A percentile compares a stretch with the other conserved stretches of the same genome.
phyloP scores from a whole-genome alignment of 257 asterid species.

The Scutellaria galericulata region DNA sequence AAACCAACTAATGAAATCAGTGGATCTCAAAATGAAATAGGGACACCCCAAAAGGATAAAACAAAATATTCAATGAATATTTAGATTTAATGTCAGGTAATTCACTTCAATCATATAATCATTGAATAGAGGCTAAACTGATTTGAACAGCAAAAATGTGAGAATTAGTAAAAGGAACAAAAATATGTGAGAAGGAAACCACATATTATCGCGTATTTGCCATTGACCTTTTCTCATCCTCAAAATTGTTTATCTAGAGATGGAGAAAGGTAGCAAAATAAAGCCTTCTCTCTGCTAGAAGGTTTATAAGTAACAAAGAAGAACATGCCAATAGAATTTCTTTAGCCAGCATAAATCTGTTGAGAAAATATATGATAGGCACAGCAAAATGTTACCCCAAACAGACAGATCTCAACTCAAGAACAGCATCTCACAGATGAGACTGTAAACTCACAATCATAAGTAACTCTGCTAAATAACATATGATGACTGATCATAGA shows the following conservation, averaged over 20 bases:
- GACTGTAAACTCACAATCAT: not conserved
- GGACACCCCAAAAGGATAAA: conserved; percentile 14
- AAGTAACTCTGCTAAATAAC: not conserved
- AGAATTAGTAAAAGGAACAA: conserved; percentile 4
- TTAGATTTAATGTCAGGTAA: too few species aligned
- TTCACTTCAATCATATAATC: too few species aligned
- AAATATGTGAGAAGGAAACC: conserved; percentile 3
- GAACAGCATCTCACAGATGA: conserved; percentile 8
- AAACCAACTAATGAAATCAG: conserved; percentile 1
- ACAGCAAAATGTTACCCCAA: conserved; percentile 22
- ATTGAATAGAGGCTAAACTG: too few species aligned
- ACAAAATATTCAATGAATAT: not conserved
- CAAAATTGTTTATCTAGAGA: not conserved
- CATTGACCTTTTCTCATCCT: not conserved
- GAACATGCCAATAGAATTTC: conserved; percentile 4
- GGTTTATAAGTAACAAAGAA: not conserved
- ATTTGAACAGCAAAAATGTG: too few species aligned
- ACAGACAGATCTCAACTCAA: conserved; percentile 1
- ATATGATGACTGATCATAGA: not conserved
- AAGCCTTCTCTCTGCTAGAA: not conserved
- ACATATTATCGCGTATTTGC: not conserved
- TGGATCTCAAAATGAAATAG: conserved; percentile 16
- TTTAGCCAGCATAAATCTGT: not conserved
- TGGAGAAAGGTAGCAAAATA: conserved; percentile 15
- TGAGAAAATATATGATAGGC: not conserved